Evolutionary conservation across 371 early-diverging fungal genomes (phyloP).

Genomic region (Mortierella sp.): DNA sequence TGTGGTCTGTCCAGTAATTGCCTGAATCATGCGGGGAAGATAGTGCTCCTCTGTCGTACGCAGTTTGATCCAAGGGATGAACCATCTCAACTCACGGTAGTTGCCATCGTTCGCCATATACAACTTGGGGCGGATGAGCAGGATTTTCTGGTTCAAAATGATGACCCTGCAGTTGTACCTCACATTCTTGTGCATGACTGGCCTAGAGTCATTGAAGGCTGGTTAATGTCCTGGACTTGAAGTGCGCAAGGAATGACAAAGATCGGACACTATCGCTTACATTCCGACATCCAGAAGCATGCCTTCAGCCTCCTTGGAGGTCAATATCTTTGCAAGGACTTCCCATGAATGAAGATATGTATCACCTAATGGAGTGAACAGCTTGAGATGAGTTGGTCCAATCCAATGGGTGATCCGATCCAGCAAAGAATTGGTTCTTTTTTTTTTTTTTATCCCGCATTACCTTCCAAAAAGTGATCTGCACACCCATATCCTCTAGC

Average conservation of each 20-base stretch:
- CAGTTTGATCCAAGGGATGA: conserved; percentile 85
- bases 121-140: conserved; percentile 96
- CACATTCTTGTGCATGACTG: conserved; percentile 88
- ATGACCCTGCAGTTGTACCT: conserved; percentile 97
- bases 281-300: conserved; percentile 95
- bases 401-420: too few species aligned
- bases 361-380: conserved; percentile 74
- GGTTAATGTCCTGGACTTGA: too few species aligned
- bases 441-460: not conserved
- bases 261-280: conserved; percentile 59
- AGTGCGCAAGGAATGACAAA: not conserved
- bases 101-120: conserved; percentile 97
- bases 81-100: conserved; percentile 96
- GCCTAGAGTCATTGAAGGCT: conserved; percentile 64
- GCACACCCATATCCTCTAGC: conserved; percentile 96
- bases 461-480: conserved; percentile 96
- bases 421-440: not conserved
- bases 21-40: conserved; percentile 84
- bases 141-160: conserved; percentile 81
- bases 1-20: conserved; percentile 79
- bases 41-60: conserved; percentile 75
- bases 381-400: too few species aligned
- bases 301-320: conserved; percentile 69
- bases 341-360: conserved; percentile 96
- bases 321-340: conserved; percentile 80